Conservation (phyloP, 345 rosid genomes). For the Raphanus sativus region DNA sequence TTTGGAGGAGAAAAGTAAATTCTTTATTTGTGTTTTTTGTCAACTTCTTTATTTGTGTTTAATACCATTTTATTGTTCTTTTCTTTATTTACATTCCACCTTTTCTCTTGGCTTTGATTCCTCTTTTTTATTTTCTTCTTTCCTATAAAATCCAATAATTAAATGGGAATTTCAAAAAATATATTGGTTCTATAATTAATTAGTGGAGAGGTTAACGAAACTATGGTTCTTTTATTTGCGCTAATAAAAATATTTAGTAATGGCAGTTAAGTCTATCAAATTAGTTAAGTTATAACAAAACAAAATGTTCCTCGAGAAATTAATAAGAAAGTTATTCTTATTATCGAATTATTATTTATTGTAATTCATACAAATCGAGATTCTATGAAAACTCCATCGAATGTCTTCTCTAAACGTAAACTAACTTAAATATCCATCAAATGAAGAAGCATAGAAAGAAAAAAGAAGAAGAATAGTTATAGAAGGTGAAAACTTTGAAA, state of each 20-base stretch:
- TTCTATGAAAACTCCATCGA: background rate
- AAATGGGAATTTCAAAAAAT: background rate
- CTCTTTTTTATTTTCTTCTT: background rate
- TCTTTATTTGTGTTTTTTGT: constrained; percentile 26
- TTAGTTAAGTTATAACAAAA: background rate
- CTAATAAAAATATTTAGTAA: background rate
- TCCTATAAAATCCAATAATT: background rate
- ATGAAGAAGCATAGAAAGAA: background rate
- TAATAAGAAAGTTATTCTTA: no score
- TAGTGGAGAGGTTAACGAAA: background rate
- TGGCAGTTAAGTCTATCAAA: background rate
- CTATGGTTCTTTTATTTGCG: background rate
- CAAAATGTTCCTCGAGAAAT: background rate
- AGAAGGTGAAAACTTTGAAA: constrained; percentile 38
- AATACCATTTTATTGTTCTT: constrained; percentile 21
- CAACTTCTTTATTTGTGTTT: constrained; percentile 27
- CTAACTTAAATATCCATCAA: constrained; percentile 23
- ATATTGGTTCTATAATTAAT: background rate
- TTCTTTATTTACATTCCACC: constrained; percentile 30
- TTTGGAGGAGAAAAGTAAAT: constrained; percentile 37
- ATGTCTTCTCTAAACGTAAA: constrained; percentile 6
- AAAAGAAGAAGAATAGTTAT: background rate
- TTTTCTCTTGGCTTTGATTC: constrained; percentile 4
- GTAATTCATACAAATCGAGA: no score
- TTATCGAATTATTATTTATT: no score